These are phyloP conservation scores for Fusarium duplospermum DNA, from an alignment of 2,329 filamentous ascomycete species.

Conservation along the genomic window DNA sequence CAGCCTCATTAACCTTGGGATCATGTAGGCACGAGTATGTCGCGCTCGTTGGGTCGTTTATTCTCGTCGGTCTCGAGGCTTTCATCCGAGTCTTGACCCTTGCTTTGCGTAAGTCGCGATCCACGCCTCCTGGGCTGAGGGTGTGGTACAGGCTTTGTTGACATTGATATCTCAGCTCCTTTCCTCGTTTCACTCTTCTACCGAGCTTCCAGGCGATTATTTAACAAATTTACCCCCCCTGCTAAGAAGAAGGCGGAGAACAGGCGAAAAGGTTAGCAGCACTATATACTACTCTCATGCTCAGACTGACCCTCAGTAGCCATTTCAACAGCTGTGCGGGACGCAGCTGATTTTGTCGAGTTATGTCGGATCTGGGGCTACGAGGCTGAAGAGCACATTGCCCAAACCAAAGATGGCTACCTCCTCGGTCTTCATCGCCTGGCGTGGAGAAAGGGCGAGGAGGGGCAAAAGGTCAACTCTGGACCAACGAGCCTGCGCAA, in stretches of 20 bases:
- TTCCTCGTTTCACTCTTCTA: constrained; percentile 88
- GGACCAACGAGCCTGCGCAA: constrained; percentile 77
- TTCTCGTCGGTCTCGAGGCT: constrained; percentile 84
- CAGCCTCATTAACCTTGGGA: constrained; percentile 27
- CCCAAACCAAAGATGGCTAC: constrained; percentile 94
- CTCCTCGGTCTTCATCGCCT: constrained; percentile 90
- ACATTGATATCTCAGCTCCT: constrained; percentile 65
- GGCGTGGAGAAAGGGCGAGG: constrained; percentile 84
- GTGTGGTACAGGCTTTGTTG: constrained; percentile 10
- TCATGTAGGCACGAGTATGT: constrained; percentile 81
- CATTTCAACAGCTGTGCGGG: constrained; percentile 80
- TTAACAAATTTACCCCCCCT: constrained; percentile 81
- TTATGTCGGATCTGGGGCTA: constrained; percentile 94
- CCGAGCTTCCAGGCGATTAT: constrained; percentile 81
- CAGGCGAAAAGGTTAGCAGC: constrained; percentile 69
- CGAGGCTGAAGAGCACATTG: constrained; percentile 94
- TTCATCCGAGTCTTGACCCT: constrained; percentile 88
- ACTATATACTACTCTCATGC: constrained; percentile 45
- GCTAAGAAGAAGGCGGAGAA: constrained; percentile 75
- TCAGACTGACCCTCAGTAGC: constrained; percentile 68
- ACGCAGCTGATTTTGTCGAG: constrained; percentile 92
- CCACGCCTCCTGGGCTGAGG: not conserved
- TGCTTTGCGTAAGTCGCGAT: constrained; percentile 75
- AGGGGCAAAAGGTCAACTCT: constrained; percentile 80
- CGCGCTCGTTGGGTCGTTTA: constrained; percentile 84